A percentile compares a stretch with the other conserved stretches of the same genome.
These are phyloP conservation scores for Eimeria mitis DNA, from an alignment of 169 alveolate genomes.

Conservation along the genomic window DNA sequence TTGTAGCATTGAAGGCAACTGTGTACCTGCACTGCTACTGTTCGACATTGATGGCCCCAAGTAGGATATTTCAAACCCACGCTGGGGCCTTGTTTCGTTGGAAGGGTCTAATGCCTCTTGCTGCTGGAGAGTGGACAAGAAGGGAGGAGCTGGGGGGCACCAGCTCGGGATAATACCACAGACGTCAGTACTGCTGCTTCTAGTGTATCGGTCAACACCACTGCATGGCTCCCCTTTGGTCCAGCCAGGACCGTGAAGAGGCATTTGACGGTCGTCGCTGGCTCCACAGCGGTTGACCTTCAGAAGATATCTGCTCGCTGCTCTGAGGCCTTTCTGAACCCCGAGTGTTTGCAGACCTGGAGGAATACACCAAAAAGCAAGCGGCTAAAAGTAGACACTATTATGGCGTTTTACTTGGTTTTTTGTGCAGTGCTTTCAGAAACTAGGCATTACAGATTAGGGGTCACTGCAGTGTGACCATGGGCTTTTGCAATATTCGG, in stretches of 20 bases:
- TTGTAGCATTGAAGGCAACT: slow-evolving; percentile 22
- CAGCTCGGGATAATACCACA: slow-evolving; percentile 2
- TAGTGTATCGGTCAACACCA: slow-evolving; percentile 28
- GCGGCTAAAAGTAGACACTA: not conserved
- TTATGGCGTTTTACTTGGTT: not conserved
- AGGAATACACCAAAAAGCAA: not conserved
- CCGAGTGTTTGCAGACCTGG: slow-evolving; percentile 9
- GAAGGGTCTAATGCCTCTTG: slow-evolving; percentile 1
- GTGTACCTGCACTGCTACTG: not conserved
- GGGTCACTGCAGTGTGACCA: not conserved
- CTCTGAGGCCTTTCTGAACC: not conserved
- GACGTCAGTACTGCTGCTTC: slow-evolving; percentile 51
- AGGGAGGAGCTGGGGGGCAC: slow-evolving; percentile 18
- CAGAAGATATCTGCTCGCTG: not conserved
- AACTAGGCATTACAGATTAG: not conserved
- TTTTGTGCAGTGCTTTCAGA: not conserved
- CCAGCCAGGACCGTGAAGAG: not conserved
- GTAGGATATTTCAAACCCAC: not conserved
- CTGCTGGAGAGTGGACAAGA: not conserved
- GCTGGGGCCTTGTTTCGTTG: not conserved
- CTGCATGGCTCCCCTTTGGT: not conserved
- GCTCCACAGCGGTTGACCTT: slow-evolving; percentile 43
- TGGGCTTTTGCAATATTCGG: not conserved
- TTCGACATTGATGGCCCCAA: not conserved
- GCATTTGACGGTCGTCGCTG: slow-evolving; percentile 23